Conservation (phyloP, 176 grass and related monocot genomes). For the Coix lacrymajobi region DNA sequence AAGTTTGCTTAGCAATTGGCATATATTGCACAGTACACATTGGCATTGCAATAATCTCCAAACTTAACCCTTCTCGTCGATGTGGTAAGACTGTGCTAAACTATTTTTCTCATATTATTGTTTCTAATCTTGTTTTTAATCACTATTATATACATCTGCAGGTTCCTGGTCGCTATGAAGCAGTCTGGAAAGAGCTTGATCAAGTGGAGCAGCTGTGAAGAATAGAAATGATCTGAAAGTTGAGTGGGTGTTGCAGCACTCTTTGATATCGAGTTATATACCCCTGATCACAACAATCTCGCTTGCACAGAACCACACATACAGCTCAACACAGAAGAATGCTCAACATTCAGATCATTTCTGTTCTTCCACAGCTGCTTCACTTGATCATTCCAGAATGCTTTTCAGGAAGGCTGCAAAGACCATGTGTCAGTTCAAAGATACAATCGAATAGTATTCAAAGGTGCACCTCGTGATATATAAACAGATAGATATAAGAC, state of each 20-base stretch:
- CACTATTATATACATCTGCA: too few relatives aligned
- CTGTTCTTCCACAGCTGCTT: slow-evolving; percentile 49
- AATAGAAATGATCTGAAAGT: neutral
- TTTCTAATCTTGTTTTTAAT: neutral
- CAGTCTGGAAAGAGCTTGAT: slow-evolving; percentile 76
- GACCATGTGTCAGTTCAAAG: neutral
- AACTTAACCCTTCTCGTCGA: too few relatives aligned
- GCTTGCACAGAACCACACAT: too few relatives aligned
- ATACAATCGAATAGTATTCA: neutral
- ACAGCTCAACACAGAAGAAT: neutral
- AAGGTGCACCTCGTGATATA: neutral
- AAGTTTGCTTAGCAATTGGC: neutral
- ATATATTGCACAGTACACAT: neutral
- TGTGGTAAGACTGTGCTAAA: neutral
- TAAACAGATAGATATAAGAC: neutral
- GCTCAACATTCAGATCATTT: neutral
- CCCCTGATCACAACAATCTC: too few relatives aligned
- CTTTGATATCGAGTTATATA: too few relatives aligned
- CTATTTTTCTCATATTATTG: neutral
- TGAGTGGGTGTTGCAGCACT: neutral
- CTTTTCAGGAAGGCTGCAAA: slow-evolving; percentile 72
- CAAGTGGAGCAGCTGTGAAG: slow-evolving; percentile 55
- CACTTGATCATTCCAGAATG: slow-evolving; percentile 70
- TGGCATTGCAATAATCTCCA: neutral
- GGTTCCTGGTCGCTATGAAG: slow-evolving; percentile 2